Base-by-base conservation (phyloP, 2,329 filamentous ascomycete genomes). In the Simplicillium sp. region DNA sequence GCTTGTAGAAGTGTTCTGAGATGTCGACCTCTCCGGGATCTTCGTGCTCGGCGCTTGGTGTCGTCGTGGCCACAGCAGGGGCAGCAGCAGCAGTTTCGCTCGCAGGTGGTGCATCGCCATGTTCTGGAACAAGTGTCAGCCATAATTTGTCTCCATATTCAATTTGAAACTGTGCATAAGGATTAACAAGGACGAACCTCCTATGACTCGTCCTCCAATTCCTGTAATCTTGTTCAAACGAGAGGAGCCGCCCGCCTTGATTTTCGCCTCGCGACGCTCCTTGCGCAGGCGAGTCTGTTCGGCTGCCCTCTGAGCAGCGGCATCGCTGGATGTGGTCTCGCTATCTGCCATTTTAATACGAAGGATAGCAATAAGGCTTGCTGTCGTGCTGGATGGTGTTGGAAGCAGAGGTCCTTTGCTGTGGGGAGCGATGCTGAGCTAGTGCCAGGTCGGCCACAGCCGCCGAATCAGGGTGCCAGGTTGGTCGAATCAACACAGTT, bases 21-120 rank as follows among this genome's bases (percentile, higher is more conserved):
- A 90, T 87, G 57, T 89, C 84, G 47, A 87, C 73, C 59, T 88
- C 85, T 5, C 80, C 83, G 6, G 84, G 84, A 52, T 86, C 82
- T 42, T 70, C 77, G 51, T 73, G 63, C 20, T 59, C 56, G 16
- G 58, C 48, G 20, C 54, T 49, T 32, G 58, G 47, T 11, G 59
- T 42, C 34, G 54, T 50, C 18, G 57, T 43, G 31, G 52, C 50
- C 29, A 50, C 46, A 28, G 53, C 46, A 15, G 56, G 47, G 17
- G 57, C 47, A 37, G 59, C 52, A 37, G 60, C 44, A 32, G 61
- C 44, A 18, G 61, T 50, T 40, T 53, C 57, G 45, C 65, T 59
- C 18, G 59, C 50, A 18, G 59, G 49, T 38, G 57, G 54, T 56
- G 52, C 41, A 29, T 42, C 36, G 20, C 18, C 34, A 36, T 17